Conservation (phyloP, 164 flowering plant species). For the Houttuynia cordata region DNA sequence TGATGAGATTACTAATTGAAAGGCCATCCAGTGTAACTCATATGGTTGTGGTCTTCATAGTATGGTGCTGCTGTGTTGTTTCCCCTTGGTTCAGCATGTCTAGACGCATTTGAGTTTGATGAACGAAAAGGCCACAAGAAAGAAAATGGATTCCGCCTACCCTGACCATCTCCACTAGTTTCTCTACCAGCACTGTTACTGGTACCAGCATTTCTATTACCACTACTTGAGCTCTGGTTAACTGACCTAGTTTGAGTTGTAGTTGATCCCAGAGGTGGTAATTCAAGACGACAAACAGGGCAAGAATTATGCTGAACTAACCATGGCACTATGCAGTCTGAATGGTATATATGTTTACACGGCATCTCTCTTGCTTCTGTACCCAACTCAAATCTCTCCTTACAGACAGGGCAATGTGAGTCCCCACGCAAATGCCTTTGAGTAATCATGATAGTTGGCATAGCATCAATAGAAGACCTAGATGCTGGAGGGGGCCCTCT, state of each 20-base stretch:
- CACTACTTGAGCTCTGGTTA: conserved; percentile 19
- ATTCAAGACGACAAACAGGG: conserved; percentile 80
- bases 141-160: conserved; percentile 55
- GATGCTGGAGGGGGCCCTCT: conserved; percentile 79
- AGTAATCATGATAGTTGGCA: conserved; percentile 67
- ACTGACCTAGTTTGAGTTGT: conserved; percentile 11
- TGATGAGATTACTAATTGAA: conserved; percentile 23
- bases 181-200: conserved; percentile 19
- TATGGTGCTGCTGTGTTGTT: conserved; percentile 22
- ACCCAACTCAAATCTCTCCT: conserved; percentile 66
- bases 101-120: conserved; percentile 30
- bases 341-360: conserved; percentile 66
- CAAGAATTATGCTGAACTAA: conserved; percentile 73
- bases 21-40: conserved; percentile 50
- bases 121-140: conserved; percentile 73
- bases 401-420: conserved; percentile 73
- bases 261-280: conserved; percentile 31
- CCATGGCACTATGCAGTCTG: conserved; percentile 88
- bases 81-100: conserved; percentile 25
- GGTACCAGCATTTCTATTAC: conserved; percentile 19
- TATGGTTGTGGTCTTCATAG: conserved; percentile 29
- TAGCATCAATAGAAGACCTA: conserved; percentile 53
- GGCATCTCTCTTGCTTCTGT: conserved; percentile 72
- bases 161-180: conserved; percentile 18
- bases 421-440: conserved; percentile 64